These are phyloP conservation scores for Bryum argenteum DNA, from an alignment of 225 moss, liverwort and hornwort species.

Conservation along the genomic window DNA sequence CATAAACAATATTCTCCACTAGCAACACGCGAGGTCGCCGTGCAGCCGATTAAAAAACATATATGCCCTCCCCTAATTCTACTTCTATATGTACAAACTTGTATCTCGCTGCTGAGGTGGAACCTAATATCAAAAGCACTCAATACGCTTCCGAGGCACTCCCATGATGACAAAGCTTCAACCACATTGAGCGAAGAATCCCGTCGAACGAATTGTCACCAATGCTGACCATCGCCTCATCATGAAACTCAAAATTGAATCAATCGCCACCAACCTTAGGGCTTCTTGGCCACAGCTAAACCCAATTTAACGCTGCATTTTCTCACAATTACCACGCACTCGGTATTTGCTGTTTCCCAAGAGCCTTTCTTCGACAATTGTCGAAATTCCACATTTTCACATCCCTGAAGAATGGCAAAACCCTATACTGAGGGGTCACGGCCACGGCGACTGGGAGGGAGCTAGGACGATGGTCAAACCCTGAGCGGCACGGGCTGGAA, in stretches of 20 bases:
- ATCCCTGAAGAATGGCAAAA: conserved; percentile 15
- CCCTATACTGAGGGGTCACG: conserved; percentile 32
- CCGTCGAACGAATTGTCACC: conserved; percentile 53
- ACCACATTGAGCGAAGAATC: conserved; percentile 58
- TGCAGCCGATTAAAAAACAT: conserved; percentile 24
- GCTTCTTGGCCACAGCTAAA: conserved; percentile 27
- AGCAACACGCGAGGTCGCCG: conserved; percentile 18
- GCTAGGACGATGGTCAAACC: neutral
- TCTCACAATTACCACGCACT: conserved; percentile 23
- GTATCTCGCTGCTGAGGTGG: conserved; percentile 20
- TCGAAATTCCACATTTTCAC: conserved; percentile 29
- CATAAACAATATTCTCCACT: conserved; percentile 25
- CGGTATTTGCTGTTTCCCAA: too few relatives aligned
- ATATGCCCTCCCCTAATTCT: conserved; percentile 23
- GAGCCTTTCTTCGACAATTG: neutral
- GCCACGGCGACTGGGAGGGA: conserved; percentile 16
- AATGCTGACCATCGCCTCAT: conserved; percentile 63
- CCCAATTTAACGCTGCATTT: conserved; percentile 15
- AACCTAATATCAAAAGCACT: conserved; percentile 36
- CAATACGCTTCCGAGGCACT: conserved; percentile 41
- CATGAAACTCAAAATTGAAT: conserved; percentile 25
- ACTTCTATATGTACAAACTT: conserved; percentile 31
- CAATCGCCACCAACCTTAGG: conserved; percentile 23
- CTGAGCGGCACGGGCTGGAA: neutral
- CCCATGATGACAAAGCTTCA: conserved; percentile 61